These are phyloP conservation scores for Serendipita sp. DNA, from an alignment of 768 basidiomycete genomes.

Conservation along the genomic window DNA sequence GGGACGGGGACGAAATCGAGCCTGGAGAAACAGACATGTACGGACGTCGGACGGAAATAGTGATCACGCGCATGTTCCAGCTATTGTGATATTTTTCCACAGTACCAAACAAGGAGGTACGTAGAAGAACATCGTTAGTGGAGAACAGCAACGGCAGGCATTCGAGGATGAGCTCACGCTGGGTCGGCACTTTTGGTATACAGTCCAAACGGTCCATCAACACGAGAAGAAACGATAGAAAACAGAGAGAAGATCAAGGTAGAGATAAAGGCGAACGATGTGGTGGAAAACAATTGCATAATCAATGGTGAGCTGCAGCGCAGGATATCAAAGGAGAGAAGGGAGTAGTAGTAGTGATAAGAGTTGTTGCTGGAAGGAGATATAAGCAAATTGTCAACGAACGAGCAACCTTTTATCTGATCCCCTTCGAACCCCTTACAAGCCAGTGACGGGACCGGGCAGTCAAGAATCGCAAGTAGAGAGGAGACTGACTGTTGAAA, in stretches of 20 bases:
- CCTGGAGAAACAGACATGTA: background rate
- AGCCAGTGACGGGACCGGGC: too few species aligned
- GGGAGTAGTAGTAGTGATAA: too few species aligned
- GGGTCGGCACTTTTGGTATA: background rate
- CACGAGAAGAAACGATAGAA: background rate
- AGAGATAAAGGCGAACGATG: background rate
- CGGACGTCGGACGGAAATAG: background rate
- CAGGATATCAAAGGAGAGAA: background rate
- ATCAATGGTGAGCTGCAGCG: background rate
- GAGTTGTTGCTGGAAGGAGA: too few species aligned
- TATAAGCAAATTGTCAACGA: too few species aligned
- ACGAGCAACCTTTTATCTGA: too few species aligned
- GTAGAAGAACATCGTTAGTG: too few species aligned
- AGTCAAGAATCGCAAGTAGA: too few species aligned
- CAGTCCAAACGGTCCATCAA: background rate
- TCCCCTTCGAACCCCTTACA: too few species aligned
- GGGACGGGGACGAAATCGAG: too few species aligned
- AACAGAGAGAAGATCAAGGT: background rate
- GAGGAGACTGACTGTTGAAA: too few species aligned
- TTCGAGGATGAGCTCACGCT: background rate
- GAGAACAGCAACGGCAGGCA: too few species aligned
- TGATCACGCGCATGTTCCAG: background rate
- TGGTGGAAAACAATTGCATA: background rate
- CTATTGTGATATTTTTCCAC: background rate
- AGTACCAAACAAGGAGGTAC: background rate